phyloP scores from a whole-genome alignment of 345 rosid species.

The Cardamine chenopodiifolia region DNA sequence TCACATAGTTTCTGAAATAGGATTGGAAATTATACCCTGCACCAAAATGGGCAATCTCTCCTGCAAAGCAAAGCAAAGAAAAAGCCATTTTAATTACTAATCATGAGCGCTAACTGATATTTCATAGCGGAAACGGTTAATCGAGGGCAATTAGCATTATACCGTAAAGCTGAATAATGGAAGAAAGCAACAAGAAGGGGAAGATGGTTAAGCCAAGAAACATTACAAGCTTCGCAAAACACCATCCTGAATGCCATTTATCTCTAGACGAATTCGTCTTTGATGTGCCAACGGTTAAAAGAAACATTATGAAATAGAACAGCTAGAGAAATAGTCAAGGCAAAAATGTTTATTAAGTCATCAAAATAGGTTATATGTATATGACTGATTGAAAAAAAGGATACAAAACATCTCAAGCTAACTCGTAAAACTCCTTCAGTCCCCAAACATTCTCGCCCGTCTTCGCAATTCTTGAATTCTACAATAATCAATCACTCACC shows the following conservation, averaged over 20 bases:
- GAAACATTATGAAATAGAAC: conserved; percentile 74
- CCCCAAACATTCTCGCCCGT: conserved; percentile 73
- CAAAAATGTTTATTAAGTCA: conserved; percentile 6
- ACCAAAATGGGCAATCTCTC: conserved; percentile 94
- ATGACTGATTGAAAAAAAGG: conserved; percentile 44
- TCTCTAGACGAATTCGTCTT: conserved; percentile 63
- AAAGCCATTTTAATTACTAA: not conserved
- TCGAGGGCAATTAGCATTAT: conserved; percentile 28
- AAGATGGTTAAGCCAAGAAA: conserved; percentile 58
- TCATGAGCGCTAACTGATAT: not conserved
- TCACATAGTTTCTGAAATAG: conserved; percentile 8
- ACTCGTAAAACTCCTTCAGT: conserved; percentile 91
- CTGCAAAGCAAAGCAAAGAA: conserved; percentile 49
- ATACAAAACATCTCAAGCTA: conserved; percentile 96
- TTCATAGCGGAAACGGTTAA: not conserved
- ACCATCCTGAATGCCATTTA: conserved; percentile 95
- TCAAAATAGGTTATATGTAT: not conserved
- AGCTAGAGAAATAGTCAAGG: conserved; percentile 49
- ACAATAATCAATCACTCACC: conserved; percentile 38
- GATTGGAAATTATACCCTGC: conserved; percentile 66
- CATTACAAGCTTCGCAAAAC: conserved; percentile 65
- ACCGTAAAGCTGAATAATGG: conserved; percentile 74
- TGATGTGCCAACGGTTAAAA: conserved; percentile 64
- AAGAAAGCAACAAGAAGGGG: conserved; percentile 71
- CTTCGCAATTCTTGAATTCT: conserved; percentile 72